phyloP scores from a whole-genome alignment of 202 grass and related monocot genomes.

The Digitaria exilis region DNA sequence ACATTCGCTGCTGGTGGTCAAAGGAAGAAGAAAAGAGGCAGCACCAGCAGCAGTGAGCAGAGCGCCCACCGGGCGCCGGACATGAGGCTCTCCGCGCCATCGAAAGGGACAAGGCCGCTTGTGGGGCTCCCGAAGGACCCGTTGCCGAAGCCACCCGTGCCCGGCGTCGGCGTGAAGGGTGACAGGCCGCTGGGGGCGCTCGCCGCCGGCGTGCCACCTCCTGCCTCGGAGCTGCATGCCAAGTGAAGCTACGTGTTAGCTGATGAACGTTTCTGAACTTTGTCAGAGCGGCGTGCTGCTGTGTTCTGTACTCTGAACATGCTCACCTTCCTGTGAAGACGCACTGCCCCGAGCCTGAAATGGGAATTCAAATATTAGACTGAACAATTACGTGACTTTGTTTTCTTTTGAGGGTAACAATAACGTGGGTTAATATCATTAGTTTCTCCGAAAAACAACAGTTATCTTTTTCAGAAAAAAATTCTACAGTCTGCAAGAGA shows the following conservation, averaged over 20 bases:
- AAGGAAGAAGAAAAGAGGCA: slow-evolving; percentile 33
- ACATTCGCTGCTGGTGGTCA: slow-evolving; percentile 7
- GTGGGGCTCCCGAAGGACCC: slow-evolving; percentile 21
- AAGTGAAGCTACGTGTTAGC: background rate
- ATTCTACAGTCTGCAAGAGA: background rate
- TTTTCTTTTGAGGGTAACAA: too few species aligned
- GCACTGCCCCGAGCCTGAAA: slow-evolving; percentile 60
- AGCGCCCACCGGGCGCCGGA: slow-evolving; percentile 40
- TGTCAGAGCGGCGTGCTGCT: background rate
- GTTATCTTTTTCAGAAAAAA: background rate
- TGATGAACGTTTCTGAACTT: background rate
- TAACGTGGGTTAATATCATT: background rate
- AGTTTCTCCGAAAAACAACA: background rate
- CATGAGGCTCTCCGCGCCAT: slow-evolving; percentile 23
- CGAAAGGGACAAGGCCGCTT: slow-evolving; percentile 26
- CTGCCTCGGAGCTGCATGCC: slow-evolving; percentile 38
- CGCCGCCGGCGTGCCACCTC: slow-evolving; percentile 44
- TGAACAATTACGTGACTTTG: too few species aligned
- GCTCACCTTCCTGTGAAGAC: slow-evolving; percentile 58
- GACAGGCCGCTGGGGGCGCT: slow-evolving; percentile 39
- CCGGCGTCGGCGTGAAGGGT: slow-evolving; percentile 42
- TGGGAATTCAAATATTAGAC: slow-evolving; percentile 1
- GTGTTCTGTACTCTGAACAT: background rate
- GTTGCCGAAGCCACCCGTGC: slow-evolving; percentile 14
- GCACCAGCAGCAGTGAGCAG: slow-evolving; percentile 32